phyloP scores from a whole-genome alignment of 768 basidiomycete species.

The Galerina marginata region DNA sequence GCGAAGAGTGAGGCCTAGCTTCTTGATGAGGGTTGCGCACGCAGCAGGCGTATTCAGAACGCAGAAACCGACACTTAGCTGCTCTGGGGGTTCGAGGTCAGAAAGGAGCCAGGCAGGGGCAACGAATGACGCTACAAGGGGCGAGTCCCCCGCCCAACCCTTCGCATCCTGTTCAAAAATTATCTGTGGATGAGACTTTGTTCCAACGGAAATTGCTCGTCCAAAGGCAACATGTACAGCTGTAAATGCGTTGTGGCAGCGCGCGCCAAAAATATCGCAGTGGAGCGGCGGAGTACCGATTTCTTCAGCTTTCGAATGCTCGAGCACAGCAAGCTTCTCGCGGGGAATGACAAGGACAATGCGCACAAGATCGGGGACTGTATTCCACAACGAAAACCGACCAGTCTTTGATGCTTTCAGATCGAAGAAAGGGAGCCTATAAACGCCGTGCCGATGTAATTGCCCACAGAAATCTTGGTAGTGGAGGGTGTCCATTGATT shows the following conservation, averaged over 20 bases:
- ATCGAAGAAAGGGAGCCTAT: slow-evolving; percentile 16
- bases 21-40: slow-evolving; percentile 9
- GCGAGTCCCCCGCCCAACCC: slow-evolving; percentile 29
- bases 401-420: slow-evolving; percentile 6
- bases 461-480: slow-evolving; percentile 45
- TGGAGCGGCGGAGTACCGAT: slow-evolving; percentile 37
- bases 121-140: slow-evolving; percentile 30
- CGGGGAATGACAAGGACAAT: slow-evolving; percentile 43
- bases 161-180: slow-evolving; percentile 27
- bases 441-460: slow-evolving; percentile 37
- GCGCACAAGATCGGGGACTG: slow-evolving; percentile 41
- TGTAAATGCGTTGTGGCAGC: background rate
- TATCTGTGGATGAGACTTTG: slow-evolving; percentile 9
- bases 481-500: slow-evolving; percentile 21
- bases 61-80: slow-evolving; percentile 21
- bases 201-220: background rate
- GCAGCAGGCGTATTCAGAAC: slow-evolving; percentile 28
- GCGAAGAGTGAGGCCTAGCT: slow-evolving; percentile 30
- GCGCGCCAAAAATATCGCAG: slow-evolving; percentile 29
- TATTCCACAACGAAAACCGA: slow-evolving; percentile 37
- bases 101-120: slow-evolving; percentile 32
- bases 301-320: slow-evolving; percentile 19
- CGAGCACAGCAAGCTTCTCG: slow-evolving; percentile 31
- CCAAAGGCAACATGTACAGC: background rate
- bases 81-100: slow-evolving; percentile 10